A percentile compares a stretch with the other conserved stretches of the same genome.
These are phyloP conservation scores for Tausonia pullulans DNA, from an alignment of 1,284 basidiomycete genomes.

Conservation along the genomic window DNA sequence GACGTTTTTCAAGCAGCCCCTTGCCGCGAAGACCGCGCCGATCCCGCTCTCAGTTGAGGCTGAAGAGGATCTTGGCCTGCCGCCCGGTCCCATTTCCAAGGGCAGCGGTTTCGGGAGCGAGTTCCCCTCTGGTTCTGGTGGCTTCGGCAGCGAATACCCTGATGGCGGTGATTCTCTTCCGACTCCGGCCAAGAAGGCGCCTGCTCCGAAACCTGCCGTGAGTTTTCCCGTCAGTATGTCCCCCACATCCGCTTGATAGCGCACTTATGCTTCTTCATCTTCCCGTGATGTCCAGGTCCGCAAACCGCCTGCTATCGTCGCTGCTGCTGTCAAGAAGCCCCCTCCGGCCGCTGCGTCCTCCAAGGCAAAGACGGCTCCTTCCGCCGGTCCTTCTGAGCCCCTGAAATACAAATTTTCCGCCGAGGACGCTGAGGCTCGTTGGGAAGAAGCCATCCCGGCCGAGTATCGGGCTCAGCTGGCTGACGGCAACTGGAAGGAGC, in stretches of 20 bases:
- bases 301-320: slow-evolving; percentile 18
- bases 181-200: slow-evolving; percentile 45
- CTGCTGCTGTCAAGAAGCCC: slow-evolving; percentile 42
- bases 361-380: slow-evolving; percentile 37
- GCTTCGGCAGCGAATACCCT: slow-evolving; percentile 13
- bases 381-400: slow-evolving; percentile 49
- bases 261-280: not conserved
- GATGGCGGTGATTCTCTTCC: not conserved
- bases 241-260: not conserved
- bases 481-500: slow-evolving; percentile 86
- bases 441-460: slow-evolving; percentile 60
- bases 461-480: slow-evolving; percentile 60
- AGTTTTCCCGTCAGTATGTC: not conserved
- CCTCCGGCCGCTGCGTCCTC: slow-evolving; percentile 34
- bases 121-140: slow-evolving; percentile 4
- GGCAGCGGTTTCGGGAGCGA: slow-evolving; percentile 12
- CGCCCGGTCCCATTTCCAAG: slow-evolving; percentile 3
- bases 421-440: slow-evolving; percentile 82
- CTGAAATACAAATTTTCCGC: slow-evolving; percentile 85
- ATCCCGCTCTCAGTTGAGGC: not conserved
- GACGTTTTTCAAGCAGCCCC: not conserved
- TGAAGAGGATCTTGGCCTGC: slow-evolving; percentile 1
- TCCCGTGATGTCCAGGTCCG: not conserved
- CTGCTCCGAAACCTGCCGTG: slow-evolving; percentile 23
- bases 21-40: not conserved